Evolutionary conservation across 2,329 filamentous ascomycete genomes (phyloP), one percentile per base, ranked within the genome.

Genomic region (Fusarium redolens): DNA sequence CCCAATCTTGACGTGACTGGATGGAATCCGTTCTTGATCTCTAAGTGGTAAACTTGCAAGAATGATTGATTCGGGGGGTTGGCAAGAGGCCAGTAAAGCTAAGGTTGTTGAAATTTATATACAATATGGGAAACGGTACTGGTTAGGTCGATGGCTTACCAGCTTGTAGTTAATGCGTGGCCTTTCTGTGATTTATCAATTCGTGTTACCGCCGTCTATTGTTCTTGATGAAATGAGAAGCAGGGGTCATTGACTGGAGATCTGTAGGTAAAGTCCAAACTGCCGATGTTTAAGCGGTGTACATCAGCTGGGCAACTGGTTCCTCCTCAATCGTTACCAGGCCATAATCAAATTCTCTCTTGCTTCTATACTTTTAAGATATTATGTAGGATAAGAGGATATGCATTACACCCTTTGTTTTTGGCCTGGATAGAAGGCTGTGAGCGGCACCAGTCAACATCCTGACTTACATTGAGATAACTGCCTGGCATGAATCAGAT

Each of bases 161-260:
- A 25, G 30, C 18, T 28, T 41, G 15, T 15, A 18, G 17, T 43
- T 31, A 40, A 33, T 44, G 43, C 12, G 54, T 30, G 13, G 4
- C n/a, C 22, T 69, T 35, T 52, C 17, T 44, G n/a, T 65, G n/a
- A 35, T 22, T 58, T 20, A 33, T 59, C 31, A 22, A 28, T 47
- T 43, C 35, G 45, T 59, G 45, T 41, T 41, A 60, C 30, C 12
- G 22, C 5, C n/a, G 59, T 44, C 51, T 69, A 57, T 69, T 69
- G 65, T 69, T 68, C 28, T 68, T 64, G 65, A 69, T 65, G 51
- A 69, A 61, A 65, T 69, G 58, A 69, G 65, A 52, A 58, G 58
- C 65, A 69, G 59, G 65, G 45, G 58, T 48, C n/a, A 52, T 38
- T 33, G 15, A 52, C n/a, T 69, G 25, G 18, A 40, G 51, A 35